These are phyloP conservation scores for Aethionema arabicum DNA, from an alignment of 345 rosid species.

Conservation along the genomic window DNA sequence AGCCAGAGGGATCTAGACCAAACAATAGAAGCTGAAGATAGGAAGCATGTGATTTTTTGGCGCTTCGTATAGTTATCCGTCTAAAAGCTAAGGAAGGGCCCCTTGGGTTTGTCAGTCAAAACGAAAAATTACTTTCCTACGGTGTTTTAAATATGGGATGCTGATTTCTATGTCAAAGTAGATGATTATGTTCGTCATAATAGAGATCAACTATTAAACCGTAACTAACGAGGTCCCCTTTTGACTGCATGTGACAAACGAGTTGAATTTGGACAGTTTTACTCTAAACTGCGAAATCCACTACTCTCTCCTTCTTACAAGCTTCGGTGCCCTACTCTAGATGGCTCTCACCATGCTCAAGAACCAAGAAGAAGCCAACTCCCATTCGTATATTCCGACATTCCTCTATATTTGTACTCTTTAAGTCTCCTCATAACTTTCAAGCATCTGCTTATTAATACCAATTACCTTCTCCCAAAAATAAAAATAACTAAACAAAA, in stretches of 20 bases:
- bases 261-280: no score
- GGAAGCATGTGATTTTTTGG: constrained; percentile 86
- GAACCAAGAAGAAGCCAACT: no score
- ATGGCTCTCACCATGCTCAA: no score
- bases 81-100: constrained; percentile 48
- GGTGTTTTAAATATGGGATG: constrained; percentile 86
- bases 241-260: constrained; percentile 1
- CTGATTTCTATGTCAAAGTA: constrained; percentile 95
- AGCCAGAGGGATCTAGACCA: constrained; percentile 84
- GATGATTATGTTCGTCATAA: constrained; percentile 98
- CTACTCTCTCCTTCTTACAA: no score
- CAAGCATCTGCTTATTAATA: no score
- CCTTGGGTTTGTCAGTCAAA: constrained; percentile 95
- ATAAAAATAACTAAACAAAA: no score
- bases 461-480: no score
- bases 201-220: constrained; percentile 49
- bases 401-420: no score
- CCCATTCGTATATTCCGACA: no score
- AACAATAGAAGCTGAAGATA: constrained; percentile 89
- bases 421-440: no score
- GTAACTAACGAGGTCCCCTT: neutral
- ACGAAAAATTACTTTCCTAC: constrained; percentile 92
- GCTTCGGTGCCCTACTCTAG: no score
- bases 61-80: constrained; percentile 50
- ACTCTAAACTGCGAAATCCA: no score